phyloP scores from a whole-genome alignment of 495 filamentous ascomycete species.

The Penicillium psychrofluorescens region DNA sequence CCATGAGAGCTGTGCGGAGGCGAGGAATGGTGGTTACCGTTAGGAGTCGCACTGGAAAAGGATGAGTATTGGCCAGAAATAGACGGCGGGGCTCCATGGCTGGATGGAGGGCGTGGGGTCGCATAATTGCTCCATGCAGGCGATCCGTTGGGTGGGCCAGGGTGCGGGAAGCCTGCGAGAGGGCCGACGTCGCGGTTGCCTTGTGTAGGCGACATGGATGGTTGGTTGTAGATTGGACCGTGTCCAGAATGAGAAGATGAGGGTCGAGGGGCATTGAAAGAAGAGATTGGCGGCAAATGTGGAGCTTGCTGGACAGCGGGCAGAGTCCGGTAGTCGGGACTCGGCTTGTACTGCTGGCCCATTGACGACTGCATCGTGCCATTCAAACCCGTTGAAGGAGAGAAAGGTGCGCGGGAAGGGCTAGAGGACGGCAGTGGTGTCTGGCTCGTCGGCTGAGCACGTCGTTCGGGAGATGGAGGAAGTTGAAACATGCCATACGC shows the following conservation, averaged over 20 bases:
- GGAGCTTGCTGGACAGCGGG: constrained; percentile 24
- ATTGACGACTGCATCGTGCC: constrained; percentile 16
- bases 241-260: constrained; percentile 39
- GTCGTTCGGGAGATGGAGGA: constrained; percentile 36
- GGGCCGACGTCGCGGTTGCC: constrained; percentile 40
- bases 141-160: constrained; percentile 20
- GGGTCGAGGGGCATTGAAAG: constrained; percentile 33
- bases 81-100: constrained; percentile 12
- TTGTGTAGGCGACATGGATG: constrained; percentile 46
- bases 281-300: constrained; percentile 24
- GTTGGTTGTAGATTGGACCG: constrained; percentile 35
- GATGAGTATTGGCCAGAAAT: constrained; percentile 23
- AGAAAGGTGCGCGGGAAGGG: constrained; percentile 29
- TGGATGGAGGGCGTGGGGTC: constrained; percentile 24
- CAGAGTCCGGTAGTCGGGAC: constrained; percentile 19
- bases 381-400: constrained; percentile 30
- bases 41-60: constrained; percentile 26
- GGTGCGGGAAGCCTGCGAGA: constrained; percentile 35
- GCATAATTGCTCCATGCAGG: constrained; percentile 29
- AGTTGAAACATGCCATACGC: constrained; percentile 15
- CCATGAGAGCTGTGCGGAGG: constrained; percentile 44
- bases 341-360: constrained; percentile 18
- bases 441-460: constrained; percentile 19
- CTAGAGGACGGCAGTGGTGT: constrained; percentile 19
- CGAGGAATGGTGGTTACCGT: constrained; percentile 33